Evolutionary conservation across 768 basidiomycete species (phyloP).

Genomic region (Tubosaeta sp.): DNA sequence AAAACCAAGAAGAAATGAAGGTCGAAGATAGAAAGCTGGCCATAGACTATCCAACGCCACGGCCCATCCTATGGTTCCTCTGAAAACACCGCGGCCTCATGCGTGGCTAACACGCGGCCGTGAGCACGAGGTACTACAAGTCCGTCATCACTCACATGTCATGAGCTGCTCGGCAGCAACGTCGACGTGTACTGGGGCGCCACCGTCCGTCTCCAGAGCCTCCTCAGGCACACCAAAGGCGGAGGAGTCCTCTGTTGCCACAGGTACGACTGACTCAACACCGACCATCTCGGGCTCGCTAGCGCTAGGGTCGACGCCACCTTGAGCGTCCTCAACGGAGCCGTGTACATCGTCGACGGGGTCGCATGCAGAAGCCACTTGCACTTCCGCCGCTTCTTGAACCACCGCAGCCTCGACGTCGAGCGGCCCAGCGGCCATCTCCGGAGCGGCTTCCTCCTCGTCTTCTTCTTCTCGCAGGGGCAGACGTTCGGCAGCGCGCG

Average conservation of each 20-base stretch:
- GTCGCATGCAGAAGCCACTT: conserved; percentile 1
- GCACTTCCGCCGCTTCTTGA: too few relatives aligned
- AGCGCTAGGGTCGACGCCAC: background rate
- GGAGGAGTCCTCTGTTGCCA: background rate
- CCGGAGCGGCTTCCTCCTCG: conserved; percentile 1
- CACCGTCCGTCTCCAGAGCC: background rate
- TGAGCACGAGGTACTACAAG: conserved; percentile 1
- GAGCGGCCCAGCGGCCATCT: background rate
- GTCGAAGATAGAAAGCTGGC: background rate
- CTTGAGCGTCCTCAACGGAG: background rate
- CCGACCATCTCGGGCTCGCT: background rate
- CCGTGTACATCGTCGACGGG: background rate
- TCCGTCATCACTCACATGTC: conserved; percentile 9
- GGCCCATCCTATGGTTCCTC: conserved; percentile 4
- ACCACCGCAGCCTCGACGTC: background rate
- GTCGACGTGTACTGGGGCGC: background rate
- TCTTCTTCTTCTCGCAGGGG: background rate
- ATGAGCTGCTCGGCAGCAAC: background rate
- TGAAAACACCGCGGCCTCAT: background rate
- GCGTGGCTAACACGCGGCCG: background rate
- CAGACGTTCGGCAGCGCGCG: background rate
- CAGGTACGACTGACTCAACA: background rate
- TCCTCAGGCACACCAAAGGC: background rate
- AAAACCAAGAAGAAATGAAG: background rate
- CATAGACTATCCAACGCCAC: background rate